Evolutionary conservation across 2,329 filamentous ascomycete species (phyloP).

Genomic region (Verticillium zaregamsianum): DNA sequence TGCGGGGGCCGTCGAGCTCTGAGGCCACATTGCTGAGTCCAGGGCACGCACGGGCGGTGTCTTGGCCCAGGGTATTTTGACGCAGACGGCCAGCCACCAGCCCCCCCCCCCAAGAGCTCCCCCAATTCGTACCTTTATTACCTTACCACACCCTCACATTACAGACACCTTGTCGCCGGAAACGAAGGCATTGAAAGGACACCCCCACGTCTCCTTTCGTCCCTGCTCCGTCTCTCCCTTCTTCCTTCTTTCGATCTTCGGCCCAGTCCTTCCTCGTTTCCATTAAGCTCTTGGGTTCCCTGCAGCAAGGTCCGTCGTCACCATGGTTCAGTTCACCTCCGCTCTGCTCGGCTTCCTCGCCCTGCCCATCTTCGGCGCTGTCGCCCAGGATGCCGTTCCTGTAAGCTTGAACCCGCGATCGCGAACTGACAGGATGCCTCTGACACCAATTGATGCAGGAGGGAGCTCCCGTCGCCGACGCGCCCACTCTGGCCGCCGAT

Average conservation of each 20-base stretch:
- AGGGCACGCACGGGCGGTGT: background rate
- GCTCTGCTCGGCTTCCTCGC: slow-evolving; percentile 69
- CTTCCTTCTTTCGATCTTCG: background rate
- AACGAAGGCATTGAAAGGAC: background rate
- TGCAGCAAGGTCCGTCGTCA: slow-evolving; percentile 16
- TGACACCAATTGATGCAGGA: slow-evolving; percentile 4
- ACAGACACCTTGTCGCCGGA: background rate
- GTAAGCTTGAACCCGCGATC: slow-evolving; percentile 39
- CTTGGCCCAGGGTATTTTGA: background rate
- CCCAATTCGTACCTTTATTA: background rate
- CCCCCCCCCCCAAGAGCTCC: background rate
- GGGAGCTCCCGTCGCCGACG: slow-evolving; percentile 13
- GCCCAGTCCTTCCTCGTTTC: background rate
- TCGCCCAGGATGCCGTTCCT: slow-evolving; percentile 48
- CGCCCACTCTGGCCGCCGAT: slow-evolving; percentile 52
- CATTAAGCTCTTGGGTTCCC: background rate
- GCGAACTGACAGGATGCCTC: slow-evolving; percentile 12
- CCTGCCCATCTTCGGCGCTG: slow-evolving; percentile 60
- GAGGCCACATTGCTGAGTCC: slow-evolving; percentile 4
- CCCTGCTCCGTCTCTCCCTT: background rate
- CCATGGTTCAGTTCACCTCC: slow-evolving; percentile 72
- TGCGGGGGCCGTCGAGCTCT: background rate
- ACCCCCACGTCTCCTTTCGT: background rate
- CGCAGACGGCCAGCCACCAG: background rate
- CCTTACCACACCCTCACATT: background rate